A percentile compares a stretch with the other conserved stretches of the same genome.
phyloP scores from a whole-genome alignment of 768 basidiomycete species.

The Russula griseocarnosa region DNA sequence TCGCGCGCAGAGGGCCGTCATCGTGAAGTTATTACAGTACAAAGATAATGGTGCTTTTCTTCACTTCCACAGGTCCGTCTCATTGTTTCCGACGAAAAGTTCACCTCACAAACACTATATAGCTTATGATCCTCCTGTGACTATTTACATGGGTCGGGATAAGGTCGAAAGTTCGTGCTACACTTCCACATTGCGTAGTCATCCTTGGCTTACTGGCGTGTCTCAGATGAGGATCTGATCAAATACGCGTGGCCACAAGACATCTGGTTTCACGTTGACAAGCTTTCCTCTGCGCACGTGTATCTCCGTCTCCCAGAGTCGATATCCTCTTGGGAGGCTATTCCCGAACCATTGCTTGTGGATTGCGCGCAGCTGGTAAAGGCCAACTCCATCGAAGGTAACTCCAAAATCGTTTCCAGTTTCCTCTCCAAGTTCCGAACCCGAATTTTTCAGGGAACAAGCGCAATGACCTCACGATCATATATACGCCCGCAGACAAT shows the following conservation, averaged over 20 bases:
- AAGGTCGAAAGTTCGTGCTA: conserved; percentile 83
- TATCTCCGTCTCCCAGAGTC: conserved; percentile 83
- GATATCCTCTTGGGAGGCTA: conserved; percentile 82
- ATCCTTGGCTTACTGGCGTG: conserved; percentile 2
- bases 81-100: background rate
- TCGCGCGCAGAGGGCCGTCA: no score
- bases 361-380: conserved; percentile 97
- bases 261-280: conserved; percentile 97
- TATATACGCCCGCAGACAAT: conserved; percentile 91
- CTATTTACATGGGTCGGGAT: conserved; percentile 93
- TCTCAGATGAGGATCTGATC: conserved; percentile 88
- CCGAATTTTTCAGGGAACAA: conserved; percentile 69
- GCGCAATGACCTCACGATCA: conserved; percentile 87
- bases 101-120: background rate
- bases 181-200: background rate
- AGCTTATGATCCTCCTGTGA: conserved; percentile 63
- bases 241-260: conserved; percentile 88
- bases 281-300: conserved; percentile 93
- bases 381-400: conserved; percentile 97
- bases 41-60: conserved; percentile 28
- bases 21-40: no score
- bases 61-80: conserved; percentile 27
- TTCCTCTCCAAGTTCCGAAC: background rate
- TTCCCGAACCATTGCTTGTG: conserved; percentile 69
- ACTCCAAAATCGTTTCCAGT: conserved; percentile 1